Conservation (phyloP, 768 basidiomycete species). For the Dioszegia crocea region DNA sequence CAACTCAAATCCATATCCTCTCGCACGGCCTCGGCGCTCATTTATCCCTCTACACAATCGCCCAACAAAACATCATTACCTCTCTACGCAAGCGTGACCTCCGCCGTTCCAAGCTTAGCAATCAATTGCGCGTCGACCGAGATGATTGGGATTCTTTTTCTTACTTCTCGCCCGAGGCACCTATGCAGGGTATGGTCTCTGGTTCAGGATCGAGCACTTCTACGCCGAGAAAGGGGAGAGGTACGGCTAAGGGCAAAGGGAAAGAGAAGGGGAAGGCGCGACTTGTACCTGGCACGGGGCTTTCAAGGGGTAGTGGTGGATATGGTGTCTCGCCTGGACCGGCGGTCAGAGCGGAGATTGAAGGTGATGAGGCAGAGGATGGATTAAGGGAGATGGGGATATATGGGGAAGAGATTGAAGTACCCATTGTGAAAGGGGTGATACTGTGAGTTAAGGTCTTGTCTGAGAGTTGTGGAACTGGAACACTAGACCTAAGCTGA, state of each 20-base stretch:
- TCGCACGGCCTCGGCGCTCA: constrained; percentile 35
- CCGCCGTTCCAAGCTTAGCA: too few relatives aligned
- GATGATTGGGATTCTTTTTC: too few relatives aligned
- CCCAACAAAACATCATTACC: constrained; percentile 34
- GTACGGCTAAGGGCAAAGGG: too few relatives aligned
- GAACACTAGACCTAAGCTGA: neutral
- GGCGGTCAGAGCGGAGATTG: neutral
- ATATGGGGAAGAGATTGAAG: constrained; percentile 19
- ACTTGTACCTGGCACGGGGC: too few relatives aligned
- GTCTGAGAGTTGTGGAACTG: neutral
- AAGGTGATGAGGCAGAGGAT: neutral
- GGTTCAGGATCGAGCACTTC: neutral
- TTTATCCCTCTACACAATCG: constrained; percentile 21
- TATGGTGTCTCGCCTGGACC: too few relatives aligned
- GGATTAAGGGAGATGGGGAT: constrained; percentile 7
- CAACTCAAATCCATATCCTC: constrained; percentile 17
- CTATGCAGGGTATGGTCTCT: too few relatives aligned
- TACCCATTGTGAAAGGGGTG: constrained; percentile 23
- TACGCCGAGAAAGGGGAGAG: too few relatives aligned
- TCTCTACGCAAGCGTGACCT: constrained; percentile 14
- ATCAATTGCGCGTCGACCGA: too few relatives aligned
- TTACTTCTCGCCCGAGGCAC: too few relatives aligned
- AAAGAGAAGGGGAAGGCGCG: too few relatives aligned
- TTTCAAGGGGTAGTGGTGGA: too few relatives aligned
- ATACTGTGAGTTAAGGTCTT: constrained; percentile 16